Percentiles rank a stretch among this genome's conserved stretches.
phyloP scores from a whole-genome alignment of 2,329 filamentous ascomycete genomes.

The Rutstroemia sp. region DNA sequence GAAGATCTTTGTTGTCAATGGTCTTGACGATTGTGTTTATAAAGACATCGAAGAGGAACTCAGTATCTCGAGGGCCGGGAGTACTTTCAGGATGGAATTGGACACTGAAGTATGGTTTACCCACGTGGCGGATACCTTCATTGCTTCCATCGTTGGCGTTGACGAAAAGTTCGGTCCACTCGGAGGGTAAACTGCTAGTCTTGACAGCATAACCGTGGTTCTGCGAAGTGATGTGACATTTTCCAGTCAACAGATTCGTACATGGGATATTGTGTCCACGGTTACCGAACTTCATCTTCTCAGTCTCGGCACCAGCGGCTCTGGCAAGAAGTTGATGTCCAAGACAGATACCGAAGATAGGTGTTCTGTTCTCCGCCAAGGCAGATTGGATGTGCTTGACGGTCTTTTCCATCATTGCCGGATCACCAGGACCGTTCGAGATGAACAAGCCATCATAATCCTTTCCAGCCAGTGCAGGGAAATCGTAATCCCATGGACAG shows the following conservation, averaged over 20 bases:
- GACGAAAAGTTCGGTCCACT: constrained; percentile 92
- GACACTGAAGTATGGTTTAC: constrained; percentile 94
- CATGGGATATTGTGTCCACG: constrained; percentile 97
- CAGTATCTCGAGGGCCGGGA: constrained; percentile 88
- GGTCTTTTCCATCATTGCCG: constrained; percentile 73
- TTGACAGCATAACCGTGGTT: constrained; percentile 97
- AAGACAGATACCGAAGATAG: constrained; percentile 93
- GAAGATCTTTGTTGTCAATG: constrained; percentile 55
- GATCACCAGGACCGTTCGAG: constrained; percentile 95
- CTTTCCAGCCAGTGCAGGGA: constrained; percentile 65
- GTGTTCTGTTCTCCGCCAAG: constrained; percentile 71
- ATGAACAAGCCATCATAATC: constrained; percentile 96
- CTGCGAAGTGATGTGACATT: constrained; percentile 98
- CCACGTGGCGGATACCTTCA: constrained; percentile 86
- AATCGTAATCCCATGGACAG: constrained; percentile 94
- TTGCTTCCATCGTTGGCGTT: constrained; percentile 98
- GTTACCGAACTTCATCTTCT: constrained; percentile 99
- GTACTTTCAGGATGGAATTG: constrained; percentile 98
- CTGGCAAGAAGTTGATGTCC: constrained; percentile 89
- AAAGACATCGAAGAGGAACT: constrained; percentile 96
- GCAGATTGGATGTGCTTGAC: constrained; percentile 71
- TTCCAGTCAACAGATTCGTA: constrained; percentile 89
- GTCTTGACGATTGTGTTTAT: constrained; percentile 74
- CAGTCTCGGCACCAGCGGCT: constrained; percentile 75
- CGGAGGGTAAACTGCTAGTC: constrained; percentile 61